A percentile compares a stretch with the other conserved stretches of the same genome.
These are phyloP conservation scores for Nakazawaea sp. DNA, from an alignment of 805 yeast genomes.

Conservation along the genomic window DNA sequence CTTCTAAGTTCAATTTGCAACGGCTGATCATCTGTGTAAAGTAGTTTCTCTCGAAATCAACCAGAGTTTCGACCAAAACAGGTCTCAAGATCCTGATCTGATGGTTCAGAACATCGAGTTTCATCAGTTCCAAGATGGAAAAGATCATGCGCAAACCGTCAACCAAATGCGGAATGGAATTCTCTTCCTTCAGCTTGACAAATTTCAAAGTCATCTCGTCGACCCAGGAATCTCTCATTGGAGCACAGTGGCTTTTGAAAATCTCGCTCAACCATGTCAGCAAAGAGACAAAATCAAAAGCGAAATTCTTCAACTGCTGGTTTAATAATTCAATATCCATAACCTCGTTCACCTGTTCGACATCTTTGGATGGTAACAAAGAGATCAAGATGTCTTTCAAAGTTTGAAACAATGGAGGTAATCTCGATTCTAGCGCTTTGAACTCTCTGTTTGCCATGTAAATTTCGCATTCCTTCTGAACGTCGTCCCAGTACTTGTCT, in stretches of 20 bases:
- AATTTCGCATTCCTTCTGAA: conserved; percentile 58
- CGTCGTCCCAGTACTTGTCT: conserved; percentile 79
- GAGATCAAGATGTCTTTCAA: conserved; percentile 68
- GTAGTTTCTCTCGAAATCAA: conserved; percentile 84
- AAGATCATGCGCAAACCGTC: conserved; percentile 75
- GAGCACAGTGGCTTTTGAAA: conserved; percentile 89
- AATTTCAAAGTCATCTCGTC: conserved; percentile 68
- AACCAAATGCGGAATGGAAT: conserved; percentile 46
- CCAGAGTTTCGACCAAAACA: conserved; percentile 76
- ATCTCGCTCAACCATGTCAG: conserved; percentile 70
- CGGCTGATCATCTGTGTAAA: conserved; percentile 47
- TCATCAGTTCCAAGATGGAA: conserved; percentile 88
- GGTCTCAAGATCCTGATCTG: conserved; percentile 85
- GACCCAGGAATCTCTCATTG: conserved; percentile 90
- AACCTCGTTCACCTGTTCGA: conserved; percentile 56
- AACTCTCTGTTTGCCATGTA: conserved; percentile 23
- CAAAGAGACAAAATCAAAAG: conserved; percentile 66
- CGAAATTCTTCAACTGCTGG: conserved; percentile 66
- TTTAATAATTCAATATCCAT: conserved; percentile 70
- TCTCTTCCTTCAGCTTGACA: conserved; percentile 34
- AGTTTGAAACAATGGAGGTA: conserved; percentile 73
- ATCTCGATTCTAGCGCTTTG: conserved; percentile 25
- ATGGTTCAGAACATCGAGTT: conserved; percentile 90
- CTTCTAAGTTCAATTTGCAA: conserved; percentile 51
- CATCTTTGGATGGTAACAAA: conserved; percentile 73